Conservation (phyloP, 2,329 filamentous ascomycete species). For the Chrysoporthe cubensis region DNA sequence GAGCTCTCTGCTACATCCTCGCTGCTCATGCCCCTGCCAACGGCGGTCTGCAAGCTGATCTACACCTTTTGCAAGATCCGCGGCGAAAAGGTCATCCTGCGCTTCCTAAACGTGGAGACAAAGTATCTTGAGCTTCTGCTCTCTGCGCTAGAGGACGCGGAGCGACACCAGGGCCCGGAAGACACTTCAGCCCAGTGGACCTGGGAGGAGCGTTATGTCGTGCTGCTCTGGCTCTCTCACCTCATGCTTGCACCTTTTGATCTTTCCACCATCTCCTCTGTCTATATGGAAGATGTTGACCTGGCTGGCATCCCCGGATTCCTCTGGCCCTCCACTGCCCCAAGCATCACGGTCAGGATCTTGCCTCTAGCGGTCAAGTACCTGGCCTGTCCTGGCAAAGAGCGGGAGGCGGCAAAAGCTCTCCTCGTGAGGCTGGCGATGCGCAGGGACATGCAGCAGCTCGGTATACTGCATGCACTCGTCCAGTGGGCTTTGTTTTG, state of each 20-base stretch:
- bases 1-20: slow-evolving; percentile 36
- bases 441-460: slow-evolving; percentile 82
- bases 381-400: slow-evolving; percentile 78
- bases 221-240: slow-evolving; percentile 86
- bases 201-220: slow-evolving; percentile 90
- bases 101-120: slow-evolving; percentile 90
- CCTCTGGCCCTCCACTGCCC: slow-evolving; percentile 62
- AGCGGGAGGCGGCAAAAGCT: slow-evolving; percentile 83
- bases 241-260: slow-evolving; percentile 88
- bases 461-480: slow-evolving; percentile 70
- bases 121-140: slow-evolving; percentile 82
- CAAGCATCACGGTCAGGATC: slow-evolving; percentile 71
- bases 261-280: slow-evolving; percentile 78
- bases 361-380: slow-evolving; percentile 73
- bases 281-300: slow-evolving; percentile 52
- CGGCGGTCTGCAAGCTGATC: slow-evolving; percentile 76
- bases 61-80: slow-evolving; percentile 95
- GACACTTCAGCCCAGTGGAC: slow-evolving; percentile 48
- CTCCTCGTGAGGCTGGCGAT: slow-evolving; percentile 82
- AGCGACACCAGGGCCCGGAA: slow-evolving; percentile 35
- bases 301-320: slow-evolving; percentile 52
- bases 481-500: slow-evolving; percentile 71
- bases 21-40: slow-evolving; percentile 60
- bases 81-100: slow-evolving; percentile 88
- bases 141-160: slow-evolving; percentile 69